phyloP scores from a whole-genome alignment of 2,329 filamentous ascomycete species.

The Fusarium sp. region DNA sequence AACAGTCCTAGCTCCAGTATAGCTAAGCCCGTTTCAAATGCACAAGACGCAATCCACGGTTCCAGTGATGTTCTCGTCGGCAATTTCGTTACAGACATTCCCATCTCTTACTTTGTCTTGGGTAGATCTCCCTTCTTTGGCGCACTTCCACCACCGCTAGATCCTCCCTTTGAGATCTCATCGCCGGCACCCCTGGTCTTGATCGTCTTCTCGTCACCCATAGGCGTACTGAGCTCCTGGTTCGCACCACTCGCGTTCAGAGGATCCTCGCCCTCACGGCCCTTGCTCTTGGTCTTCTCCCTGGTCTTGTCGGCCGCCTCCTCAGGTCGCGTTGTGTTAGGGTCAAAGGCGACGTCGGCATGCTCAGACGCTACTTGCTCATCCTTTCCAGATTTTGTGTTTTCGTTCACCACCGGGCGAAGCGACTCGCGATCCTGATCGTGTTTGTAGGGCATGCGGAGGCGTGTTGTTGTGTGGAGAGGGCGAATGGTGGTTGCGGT shows the following conservation, averaged over 20 bases:
- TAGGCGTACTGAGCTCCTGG: conserved; percentile 59
- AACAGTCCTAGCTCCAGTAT: neutral
- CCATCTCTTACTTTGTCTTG: conserved; percentile 25
- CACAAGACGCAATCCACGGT: neutral
- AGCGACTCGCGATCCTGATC: conserved; percentile 73
- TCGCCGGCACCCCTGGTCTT: conserved; percentile 53
- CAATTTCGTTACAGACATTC: neutral
- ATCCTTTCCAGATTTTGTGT: conserved; percentile 77
- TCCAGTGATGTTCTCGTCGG: neutral
- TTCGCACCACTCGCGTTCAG: conserved; percentile 64
- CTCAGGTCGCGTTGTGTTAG: conserved; percentile 77
- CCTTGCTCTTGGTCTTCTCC: conserved; percentile 55
- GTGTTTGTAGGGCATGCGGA: conserved; percentile 63
- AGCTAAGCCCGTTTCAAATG: neutral
- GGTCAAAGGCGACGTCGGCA: conserved; percentile 77
- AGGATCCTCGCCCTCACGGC: conserved; percentile 47
- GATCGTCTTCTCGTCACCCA: conserved; percentile 55
- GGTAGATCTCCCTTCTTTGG: conserved; percentile 50
- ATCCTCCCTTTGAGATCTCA: conserved; percentile 56
- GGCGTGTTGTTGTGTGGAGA: conserved; percentile 54
- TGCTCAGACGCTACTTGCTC: conserved; percentile 69
- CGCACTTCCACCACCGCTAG: conserved; percentile 52
- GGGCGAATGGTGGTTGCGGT: conserved; percentile 44
- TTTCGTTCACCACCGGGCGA: conserved; percentile 76
- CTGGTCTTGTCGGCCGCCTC: conserved; percentile 67